Conservation (phyloP, 176 grass and related monocot species). For the Dactylis glomerata region DNA sequence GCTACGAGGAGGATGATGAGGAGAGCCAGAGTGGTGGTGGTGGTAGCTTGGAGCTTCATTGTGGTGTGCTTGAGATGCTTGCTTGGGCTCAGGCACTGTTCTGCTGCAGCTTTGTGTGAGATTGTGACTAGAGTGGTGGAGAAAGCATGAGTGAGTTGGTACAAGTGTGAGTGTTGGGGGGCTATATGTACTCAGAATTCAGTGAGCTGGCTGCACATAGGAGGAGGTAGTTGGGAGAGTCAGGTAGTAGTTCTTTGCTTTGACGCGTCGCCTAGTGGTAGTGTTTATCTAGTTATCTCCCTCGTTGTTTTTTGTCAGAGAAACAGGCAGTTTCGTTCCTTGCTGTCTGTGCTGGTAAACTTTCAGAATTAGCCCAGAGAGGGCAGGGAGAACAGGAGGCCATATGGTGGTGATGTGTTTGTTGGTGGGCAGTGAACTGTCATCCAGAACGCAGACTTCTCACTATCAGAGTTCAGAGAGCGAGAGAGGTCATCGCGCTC, state of each 20-base stretch:
- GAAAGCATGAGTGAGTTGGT: not conserved
- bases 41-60: conserved; percentile 44
- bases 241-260: not conserved
- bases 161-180: conserved; percentile 3
- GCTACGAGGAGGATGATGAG: conserved; percentile 52
- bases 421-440: conserved; percentile 42
- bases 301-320: not conserved
- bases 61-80: not conserved
- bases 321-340: not conserved
- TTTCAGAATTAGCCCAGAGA: not conserved
- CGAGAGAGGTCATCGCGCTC: not conserved
- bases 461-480: not conserved
- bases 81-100: not conserved
- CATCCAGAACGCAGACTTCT: conserved; percentile 14
- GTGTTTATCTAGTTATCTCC: not conserved
- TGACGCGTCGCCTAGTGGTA: not conserved
- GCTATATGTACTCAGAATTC: conserved; percentile 41
- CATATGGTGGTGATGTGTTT: not conserved
- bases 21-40: conserved; percentile 8
- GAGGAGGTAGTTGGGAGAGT: conserved; percentile 13
- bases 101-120: not conserved
- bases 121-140: not conserved
- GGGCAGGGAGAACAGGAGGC: conserved; percentile 1
- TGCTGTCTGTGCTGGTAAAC: not conserved
- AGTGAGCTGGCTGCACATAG: not conserved